Conservation (phyloP, 2,329 filamentous ascomycete species). For the Aspergillus sojae region DNA sequence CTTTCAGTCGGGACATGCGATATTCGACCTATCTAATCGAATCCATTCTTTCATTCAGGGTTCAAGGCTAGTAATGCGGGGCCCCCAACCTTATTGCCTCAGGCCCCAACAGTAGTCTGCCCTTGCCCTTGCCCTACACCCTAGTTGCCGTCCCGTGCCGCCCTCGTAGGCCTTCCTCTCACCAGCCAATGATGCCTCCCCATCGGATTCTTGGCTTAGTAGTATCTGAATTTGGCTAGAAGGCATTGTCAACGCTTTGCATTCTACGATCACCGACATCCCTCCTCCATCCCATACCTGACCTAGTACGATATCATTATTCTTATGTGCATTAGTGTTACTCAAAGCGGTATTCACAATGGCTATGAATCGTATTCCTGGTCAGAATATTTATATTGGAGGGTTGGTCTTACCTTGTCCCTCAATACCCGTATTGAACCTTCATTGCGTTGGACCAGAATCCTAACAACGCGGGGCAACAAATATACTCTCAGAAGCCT, state of each 20-base stretch:
- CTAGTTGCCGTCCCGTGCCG: constrained; percentile 9
- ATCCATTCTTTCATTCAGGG: not conserved
- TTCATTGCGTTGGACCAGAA: not conserved
- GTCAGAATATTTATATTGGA: constrained; percentile 75
- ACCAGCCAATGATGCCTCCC: constrained; percentile 8
- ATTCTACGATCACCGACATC: not conserved
- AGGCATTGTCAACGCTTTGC: not conserved
- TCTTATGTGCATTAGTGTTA: not conserved
- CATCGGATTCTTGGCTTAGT: constrained; percentile 2
- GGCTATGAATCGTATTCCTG: constrained; percentile 66
- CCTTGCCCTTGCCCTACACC: constrained; percentile 25
- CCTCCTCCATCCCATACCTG: not conserved
- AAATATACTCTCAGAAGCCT: not conserved
- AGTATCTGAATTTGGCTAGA: not conserved
- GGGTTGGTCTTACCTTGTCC: constrained; percentile 57
- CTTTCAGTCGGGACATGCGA: not conserved
- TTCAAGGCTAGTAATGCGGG: constrained; percentile 10
- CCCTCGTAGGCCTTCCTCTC: not conserved
- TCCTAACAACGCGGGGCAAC: constrained; percentile 9
- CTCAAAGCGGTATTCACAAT: constrained; percentile 21
- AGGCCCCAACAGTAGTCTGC: constrained; percentile 6
- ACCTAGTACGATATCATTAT: not conserved
- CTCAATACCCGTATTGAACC: constrained; percentile 6
- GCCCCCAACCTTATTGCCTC: constrained; percentile 9
- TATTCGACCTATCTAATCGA: not conserved